A percentile compares a stretch with the other conserved stretches of the same genome.
Evolutionary conservation across 805 yeast genomes (phyloP).

Genomic region (Yamadazyma takamatsuzukensis): DNA sequence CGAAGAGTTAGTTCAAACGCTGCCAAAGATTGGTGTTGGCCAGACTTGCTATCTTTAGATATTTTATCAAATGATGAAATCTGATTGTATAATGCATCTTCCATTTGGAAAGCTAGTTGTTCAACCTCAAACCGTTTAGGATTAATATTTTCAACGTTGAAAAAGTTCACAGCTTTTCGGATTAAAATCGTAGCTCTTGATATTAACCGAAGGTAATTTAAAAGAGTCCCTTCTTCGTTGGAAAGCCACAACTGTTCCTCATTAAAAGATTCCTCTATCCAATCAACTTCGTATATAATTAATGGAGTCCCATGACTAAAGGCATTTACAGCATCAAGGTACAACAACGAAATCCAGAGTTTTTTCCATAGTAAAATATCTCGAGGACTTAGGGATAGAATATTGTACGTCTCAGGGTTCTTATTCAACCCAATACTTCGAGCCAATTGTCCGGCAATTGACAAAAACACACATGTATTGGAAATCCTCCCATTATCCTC

Average conservation of each 20-base stretch:
- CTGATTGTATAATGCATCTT: background rate
- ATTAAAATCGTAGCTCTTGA: background rate
- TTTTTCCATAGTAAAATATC: too few relatives aligned
- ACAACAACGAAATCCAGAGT: too few relatives aligned
- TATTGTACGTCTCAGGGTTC: too few relatives aligned
- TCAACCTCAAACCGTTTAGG: background rate
- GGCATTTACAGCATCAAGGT: too few relatives aligned
- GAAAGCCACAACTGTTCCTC: constrained; percentile 1
- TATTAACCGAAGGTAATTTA: background rate
- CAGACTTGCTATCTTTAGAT: too few relatives aligned
- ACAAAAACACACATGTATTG: too few relatives aligned
- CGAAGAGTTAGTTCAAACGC: background rate
- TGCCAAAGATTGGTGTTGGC: background rate
- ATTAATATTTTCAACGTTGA: background rate
- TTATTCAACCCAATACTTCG: too few relatives aligned
- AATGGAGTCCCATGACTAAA: too few relatives aligned
- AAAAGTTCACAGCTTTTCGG: background rate
- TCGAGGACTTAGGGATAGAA: too few relatives aligned
- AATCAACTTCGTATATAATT: background rate
- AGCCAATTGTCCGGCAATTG: too few relatives aligned
- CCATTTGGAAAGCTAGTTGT: background rate
- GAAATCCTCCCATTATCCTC: too few relatives aligned
- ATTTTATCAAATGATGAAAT: constrained; percentile 1
- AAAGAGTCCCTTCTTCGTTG: constrained; percentile 1
- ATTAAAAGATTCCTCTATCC: background rate